phyloP scores from a whole-genome alignment of 2,329 filamentous ascomycete species.

The Botrytis sinoallii region DNA sequence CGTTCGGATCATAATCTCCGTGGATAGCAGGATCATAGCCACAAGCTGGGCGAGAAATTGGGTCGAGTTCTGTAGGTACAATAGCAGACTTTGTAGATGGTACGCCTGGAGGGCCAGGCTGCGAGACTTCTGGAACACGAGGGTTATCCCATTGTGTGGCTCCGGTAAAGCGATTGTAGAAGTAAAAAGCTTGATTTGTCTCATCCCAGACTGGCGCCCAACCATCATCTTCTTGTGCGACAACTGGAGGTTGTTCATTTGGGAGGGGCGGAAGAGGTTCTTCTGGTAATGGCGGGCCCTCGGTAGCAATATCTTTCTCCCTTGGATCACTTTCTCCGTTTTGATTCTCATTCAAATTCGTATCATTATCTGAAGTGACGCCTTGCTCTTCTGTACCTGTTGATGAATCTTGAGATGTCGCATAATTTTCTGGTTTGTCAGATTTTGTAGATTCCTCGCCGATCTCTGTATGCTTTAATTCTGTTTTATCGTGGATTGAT shows the following conservation, averaged over 20 bases:
- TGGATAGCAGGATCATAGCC: constrained; percentile 97
- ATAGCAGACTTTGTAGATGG: constrained; percentile 33
- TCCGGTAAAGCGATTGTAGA: constrained; percentile 77
- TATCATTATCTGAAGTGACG: constrained; percentile 18
- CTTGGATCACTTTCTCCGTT: constrained; percentile 20
- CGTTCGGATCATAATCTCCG: constrained; percentile 91
- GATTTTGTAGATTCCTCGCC: not conserved
- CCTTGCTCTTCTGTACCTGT: constrained; percentile 17
- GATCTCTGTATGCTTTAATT: not conserved
- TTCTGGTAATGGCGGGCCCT: constrained; percentile 37
- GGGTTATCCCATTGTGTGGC: constrained; percentile 84
- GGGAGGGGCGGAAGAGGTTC: constrained; percentile 30
- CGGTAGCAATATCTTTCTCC: constrained; percentile 13
- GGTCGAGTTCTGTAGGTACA: constrained; percentile 27
- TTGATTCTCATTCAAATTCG: constrained; percentile 23
- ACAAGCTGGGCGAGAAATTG: constrained; percentile 49
- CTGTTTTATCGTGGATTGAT: constrained; percentile 8
- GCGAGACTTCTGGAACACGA: constrained; percentile 54
- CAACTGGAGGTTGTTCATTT: constrained; percentile 46
- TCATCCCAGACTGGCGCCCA: constrained; percentile 81
- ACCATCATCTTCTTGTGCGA: constrained; percentile 62
- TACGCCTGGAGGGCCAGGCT: constrained; percentile 31
- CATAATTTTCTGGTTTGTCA: not conserved
- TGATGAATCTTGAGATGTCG: not conserved
- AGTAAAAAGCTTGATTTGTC: constrained; percentile 69